Evolutionary conservation across 371 early-diverging fungal genomes (phyloP).

Genomic region (Mortierella sp.): DNA sequence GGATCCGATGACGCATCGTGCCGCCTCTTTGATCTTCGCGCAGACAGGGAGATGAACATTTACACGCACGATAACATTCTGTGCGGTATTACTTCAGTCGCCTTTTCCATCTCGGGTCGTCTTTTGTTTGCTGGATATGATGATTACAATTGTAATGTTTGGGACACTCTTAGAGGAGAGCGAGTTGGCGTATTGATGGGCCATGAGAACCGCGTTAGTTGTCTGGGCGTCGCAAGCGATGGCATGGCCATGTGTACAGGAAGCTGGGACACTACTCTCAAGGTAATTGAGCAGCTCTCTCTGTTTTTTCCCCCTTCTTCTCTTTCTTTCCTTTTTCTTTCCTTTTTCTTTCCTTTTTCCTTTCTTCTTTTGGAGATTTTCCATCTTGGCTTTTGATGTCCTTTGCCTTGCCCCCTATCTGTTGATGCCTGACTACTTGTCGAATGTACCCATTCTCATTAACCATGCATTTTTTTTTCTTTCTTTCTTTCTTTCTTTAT

Average conservation of each 20-base stretch:
- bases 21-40: constrained; percentile 93
- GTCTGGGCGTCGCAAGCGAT: constrained; percentile 92
- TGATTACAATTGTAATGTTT: constrained; percentile 95
- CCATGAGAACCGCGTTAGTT: constrained; percentile 96
- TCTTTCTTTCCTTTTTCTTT: too few relatives aligned
- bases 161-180: constrained; percentile 95
- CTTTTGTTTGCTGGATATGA: constrained; percentile 97
- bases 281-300: constrained; percentile 61
- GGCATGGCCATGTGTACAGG: constrained; percentile 97
- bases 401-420: too few relatives aligned
- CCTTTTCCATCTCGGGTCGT: constrained; percentile 91
- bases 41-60: constrained; percentile 93
- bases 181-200: constrained; percentile 90
- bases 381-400: too few relatives aligned
- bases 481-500: too few relatives aligned
- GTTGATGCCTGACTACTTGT: too few relatives aligned
- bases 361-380: too few relatives aligned
- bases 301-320: too few relatives aligned
- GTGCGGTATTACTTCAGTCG: constrained; percentile 95
- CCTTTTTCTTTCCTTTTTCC: too few relatives aligned
- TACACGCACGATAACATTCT: constrained; percentile 93
- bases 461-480: too few relatives aligned
- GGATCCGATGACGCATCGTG: constrained; percentile 97
- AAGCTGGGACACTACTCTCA: constrained; percentile 93
- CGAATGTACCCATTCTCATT: too few relatives aligned